Evolutionary conservation across 2,329 filamentous ascomycete genomes (phyloP).

Genomic region (Xylaria sp.): DNA sequence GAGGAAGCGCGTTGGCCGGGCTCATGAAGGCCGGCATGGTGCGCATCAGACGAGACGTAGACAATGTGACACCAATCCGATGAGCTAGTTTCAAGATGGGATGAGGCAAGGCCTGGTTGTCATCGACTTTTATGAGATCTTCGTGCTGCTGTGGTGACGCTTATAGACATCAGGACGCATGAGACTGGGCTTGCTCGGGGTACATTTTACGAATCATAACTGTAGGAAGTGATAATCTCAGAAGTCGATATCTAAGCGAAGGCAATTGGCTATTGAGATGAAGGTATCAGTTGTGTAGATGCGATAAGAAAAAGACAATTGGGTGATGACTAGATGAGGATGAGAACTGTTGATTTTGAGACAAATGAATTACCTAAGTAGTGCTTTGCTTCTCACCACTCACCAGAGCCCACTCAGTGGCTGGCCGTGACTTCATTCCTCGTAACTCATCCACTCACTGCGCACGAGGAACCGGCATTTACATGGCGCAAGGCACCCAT

Average conservation of each 20-base stretch:
- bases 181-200: slow-evolving; percentile 7
- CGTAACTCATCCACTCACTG: neutral
- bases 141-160: neutral
- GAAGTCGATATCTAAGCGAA: neutral
- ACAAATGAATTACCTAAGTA: neutral
- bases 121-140: neutral
- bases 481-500: neutral
- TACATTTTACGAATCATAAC: slow-evolving; percentile 26
- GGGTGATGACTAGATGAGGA: neutral
- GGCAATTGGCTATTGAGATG: no score
- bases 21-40: slow-evolving; percentile 10
- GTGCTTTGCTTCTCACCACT: neutral
- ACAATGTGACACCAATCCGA: neutral
- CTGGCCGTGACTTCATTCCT: neutral
- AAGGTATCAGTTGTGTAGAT: neutral
- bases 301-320: no score
- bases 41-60: neutral
- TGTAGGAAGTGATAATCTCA: neutral
- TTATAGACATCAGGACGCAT: slow-evolving; percentile 16
- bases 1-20: slow-evolving; percentile 53
- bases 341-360: neutral
- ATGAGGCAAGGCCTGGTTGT: neutral
- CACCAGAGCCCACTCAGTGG: neutral
- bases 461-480: neutral
- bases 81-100: neutral